Conservation (phyloP, 106 monocot species). For the Amphibolis antarctica region DNA sequence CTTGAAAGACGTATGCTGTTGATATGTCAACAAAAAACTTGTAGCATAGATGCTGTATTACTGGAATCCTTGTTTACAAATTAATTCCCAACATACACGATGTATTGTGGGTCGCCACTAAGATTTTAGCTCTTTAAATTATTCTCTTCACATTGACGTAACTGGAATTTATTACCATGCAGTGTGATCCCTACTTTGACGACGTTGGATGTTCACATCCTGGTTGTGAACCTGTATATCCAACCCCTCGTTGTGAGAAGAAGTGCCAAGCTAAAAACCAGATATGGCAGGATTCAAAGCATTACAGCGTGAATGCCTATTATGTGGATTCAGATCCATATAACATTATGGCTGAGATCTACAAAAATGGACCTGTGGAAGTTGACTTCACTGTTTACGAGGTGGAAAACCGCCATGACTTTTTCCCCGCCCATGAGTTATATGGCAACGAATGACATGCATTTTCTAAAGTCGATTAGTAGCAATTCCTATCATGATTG, state of each 20-base stretch:
- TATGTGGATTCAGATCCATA: conserved; percentile 49
- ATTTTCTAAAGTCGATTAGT: too few species aligned
- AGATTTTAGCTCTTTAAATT: too few species aligned
- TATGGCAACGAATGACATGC: too few species aligned
- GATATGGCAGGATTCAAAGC: conserved; percentile 64
- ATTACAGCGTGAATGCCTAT: conserved; percentile 69
- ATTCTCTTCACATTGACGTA: not conserved
- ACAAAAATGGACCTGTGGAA: conserved; percentile 84
- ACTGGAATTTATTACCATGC: conserved; percentile 6
- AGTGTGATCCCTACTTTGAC: conserved; percentile 99
- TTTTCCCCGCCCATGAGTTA: not conserved
- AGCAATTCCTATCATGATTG: too few species aligned
- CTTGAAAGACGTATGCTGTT: too few species aligned
- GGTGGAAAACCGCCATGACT: conserved; percentile 26
- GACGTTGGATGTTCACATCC: conserved; percentile 76
- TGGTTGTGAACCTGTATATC: conserved; percentile 78
- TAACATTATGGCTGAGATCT: conserved; percentile 91
- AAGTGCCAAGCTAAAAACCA: conserved; percentile 63
- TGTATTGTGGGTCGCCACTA: too few species aligned
- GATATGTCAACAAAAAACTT: too few species aligned
- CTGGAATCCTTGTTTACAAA: not conserved
- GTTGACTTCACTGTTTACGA: conserved; percentile 93
- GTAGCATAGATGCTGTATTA: too few species aligned
- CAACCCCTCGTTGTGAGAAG: conserved; percentile 70
- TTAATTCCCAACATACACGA: not conserved